Conservation (phyloP, 2,329 filamentous ascomycete species). For the Pseudocercospora fijiensis region DNA sequence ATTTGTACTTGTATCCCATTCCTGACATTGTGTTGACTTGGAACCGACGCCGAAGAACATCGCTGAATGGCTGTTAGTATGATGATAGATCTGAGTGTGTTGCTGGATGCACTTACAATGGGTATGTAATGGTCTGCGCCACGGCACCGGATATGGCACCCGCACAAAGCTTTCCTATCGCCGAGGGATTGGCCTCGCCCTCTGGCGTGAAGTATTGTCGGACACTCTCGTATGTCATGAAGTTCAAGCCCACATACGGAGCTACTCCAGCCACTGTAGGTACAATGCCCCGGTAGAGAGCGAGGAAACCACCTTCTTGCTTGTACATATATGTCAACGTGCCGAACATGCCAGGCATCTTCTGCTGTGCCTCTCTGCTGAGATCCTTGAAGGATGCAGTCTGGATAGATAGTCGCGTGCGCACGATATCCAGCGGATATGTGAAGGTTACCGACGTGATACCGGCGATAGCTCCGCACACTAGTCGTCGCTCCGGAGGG, state of each 20-base stretch:
- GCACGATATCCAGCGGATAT: constrained; percentile 96
- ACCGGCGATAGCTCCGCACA: constrained; percentile 89
- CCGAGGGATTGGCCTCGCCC: constrained; percentile 78
- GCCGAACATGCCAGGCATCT: constrained; percentile 88
- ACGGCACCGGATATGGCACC: constrained; percentile 95
- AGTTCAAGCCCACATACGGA: constrained; percentile 95
- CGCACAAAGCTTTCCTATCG: constrained; percentile 77
- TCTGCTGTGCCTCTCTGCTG: constrained; percentile 52
- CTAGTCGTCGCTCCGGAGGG: constrained; percentile 68
- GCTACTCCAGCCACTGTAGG: constrained; percentile 94
- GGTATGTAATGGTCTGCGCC: constrained; percentile 96
- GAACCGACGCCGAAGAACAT: constrained; percentile 88
- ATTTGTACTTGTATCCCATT: constrained; percentile 94
- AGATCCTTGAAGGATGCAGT: constrained; percentile 90
- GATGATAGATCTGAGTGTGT: background rate
- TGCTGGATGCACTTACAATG: constrained; percentile 67
- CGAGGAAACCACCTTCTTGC: constrained; percentile 78
- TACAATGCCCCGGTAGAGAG: constrained; percentile 90
- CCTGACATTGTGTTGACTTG: constrained; percentile 99
- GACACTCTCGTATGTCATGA: constrained; percentile 95
- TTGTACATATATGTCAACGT: constrained; percentile 83
- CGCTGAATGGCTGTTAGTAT: constrained; percentile 51
- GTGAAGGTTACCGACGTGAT: constrained; percentile 94
- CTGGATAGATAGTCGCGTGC: constrained; percentile 92
- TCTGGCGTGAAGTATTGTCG: constrained; percentile 81